Percentiles rank a stretch among this genome's conserved stretches.
These are phyloP conservation scores for Plasmodium reichenowi DNA, from an alignment of 169 alveolate species.

Conservation along the genomic window DNA sequence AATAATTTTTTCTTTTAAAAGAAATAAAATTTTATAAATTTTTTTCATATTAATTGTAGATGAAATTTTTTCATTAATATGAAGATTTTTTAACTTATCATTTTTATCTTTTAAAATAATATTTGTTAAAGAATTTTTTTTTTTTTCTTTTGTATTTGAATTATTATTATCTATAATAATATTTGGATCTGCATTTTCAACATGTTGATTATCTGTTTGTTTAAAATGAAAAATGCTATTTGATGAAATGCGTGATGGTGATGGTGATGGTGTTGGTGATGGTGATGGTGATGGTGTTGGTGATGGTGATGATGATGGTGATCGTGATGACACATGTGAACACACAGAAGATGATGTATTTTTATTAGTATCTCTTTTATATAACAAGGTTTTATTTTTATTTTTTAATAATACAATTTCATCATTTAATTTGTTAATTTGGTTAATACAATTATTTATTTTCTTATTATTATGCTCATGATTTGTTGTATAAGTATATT, in stretches of 20 bases:
- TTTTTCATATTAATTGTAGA: background rate
- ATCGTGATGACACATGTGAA: background rate
- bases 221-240: too few species aligned
- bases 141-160: too few species aligned
- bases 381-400: too few species aligned
- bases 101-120: too few species aligned
- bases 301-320: too few species aligned
- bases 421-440: slow-evolving; percentile 15
- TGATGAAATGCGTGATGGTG: too few species aligned
- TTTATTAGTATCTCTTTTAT: background rate
- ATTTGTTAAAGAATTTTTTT: too few species aligned
- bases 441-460: slow-evolving; percentile 25
- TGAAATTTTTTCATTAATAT: background rate
- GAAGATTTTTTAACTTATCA: background rate
- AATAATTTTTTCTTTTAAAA: slow-evolving; percentile 16
- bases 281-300: too few species aligned
- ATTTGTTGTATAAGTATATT: background rate
- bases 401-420: slow-evolving; percentile 26
- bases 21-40: slow-evolving; percentile 8
- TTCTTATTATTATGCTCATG: background rate
- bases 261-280: too few species aligned
- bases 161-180: too few species aligned
- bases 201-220: too few species aligned
- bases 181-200: too few species aligned
- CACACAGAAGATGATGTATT: background rate